A percentile compares a stretch with the other conserved stretches of the same genome.
phyloP scores from a whole-genome alignment of 2,329 filamentous ascomycete species.

The Diplocarpon mali region DNA sequence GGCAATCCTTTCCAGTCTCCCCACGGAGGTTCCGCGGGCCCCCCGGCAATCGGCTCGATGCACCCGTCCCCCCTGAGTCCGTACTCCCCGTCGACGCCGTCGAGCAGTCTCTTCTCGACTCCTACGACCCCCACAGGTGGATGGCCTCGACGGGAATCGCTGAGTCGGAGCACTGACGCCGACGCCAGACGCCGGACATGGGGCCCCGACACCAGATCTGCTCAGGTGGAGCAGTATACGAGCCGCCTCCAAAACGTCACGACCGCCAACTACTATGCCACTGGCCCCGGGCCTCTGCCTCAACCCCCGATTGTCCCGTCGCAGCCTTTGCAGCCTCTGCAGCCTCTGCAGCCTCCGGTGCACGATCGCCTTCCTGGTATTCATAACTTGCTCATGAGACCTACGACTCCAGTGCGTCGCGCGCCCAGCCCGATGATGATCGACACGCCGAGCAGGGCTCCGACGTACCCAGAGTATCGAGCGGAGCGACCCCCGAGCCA shows the following conservation, averaged over 20 bases:
- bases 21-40: constrained; percentile 43
- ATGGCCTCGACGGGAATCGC: constrained; percentile 56
- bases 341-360: constrained; percentile 28
- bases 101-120: constrained; percentile 51
- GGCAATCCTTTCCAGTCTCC: constrained; percentile 63
- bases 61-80: constrained; percentile 44
- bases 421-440: constrained; percentile 68
- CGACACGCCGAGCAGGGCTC: constrained; percentile 35
- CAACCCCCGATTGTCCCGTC: constrained; percentile 21
- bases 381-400: constrained; percentile 68
- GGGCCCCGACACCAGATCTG: constrained; percentile 65
- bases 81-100: constrained; percentile 41
- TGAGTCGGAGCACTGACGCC: constrained; percentile 48
- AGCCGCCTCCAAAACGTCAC: constrained; percentile 68
- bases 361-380: constrained; percentile 70
- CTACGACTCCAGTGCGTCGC: constrained; percentile 51
- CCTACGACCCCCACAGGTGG: constrained; percentile 48
- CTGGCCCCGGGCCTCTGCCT: constrained; percentile 14
- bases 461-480: constrained; percentile 26
- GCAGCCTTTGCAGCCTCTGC: constrained; percentile 14
- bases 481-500: constrained; percentile 36
- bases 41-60: constrained; percentile 42
- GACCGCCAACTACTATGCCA: constrained; percentile 49
- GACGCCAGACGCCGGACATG: constrained; percentile 78
- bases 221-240: constrained; percentile 30